Conservation (phyloP, 2,329 filamentous ascomycete genomes). For the Rasamsonia emersonii region DNA sequence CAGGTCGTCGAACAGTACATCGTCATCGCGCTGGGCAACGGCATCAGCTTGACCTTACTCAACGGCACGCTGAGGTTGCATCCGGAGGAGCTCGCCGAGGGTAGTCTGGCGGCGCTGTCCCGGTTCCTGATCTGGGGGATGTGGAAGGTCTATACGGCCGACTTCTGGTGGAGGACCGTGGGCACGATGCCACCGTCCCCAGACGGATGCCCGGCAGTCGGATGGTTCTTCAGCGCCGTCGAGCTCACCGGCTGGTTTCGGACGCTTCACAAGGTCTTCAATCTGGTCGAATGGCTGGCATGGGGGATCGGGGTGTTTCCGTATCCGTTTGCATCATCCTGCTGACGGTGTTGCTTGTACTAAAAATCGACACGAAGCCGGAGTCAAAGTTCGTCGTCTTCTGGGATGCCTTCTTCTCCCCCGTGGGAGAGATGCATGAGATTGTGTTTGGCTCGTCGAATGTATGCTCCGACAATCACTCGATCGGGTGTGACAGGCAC, state of each 20-base stretch:
- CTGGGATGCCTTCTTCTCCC: too few species aligned
- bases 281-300: too few species aligned
- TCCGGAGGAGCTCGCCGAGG: slow-evolving; percentile 1
- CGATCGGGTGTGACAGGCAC: too few species aligned
- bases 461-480: too few species aligned
- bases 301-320: too few species aligned
- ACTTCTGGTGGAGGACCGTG: background rate
- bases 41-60: slow-evolving; percentile 3
- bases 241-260: background rate
- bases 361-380: too few species aligned
- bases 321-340: too few species aligned
- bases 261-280: background rate
- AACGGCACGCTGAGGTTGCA: slow-evolving; percentile 1
- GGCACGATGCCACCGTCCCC: too few species aligned
- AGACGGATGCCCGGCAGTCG: background rate
- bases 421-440: too few species aligned
- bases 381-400: too few species aligned
- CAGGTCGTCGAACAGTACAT: slow-evolving; percentile 3
- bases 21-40: slow-evolving; percentile 3
- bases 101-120: background rate
- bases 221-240: background rate
- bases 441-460: too few species aligned
- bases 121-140: slow-evolving; percentile 1
- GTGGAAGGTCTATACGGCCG: slow-evolving; percentile 1
- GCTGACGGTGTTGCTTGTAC: too few species aligned